Conservation (phyloP, 176 grass and related monocot genomes). For the Typha latifolia region DNA sequence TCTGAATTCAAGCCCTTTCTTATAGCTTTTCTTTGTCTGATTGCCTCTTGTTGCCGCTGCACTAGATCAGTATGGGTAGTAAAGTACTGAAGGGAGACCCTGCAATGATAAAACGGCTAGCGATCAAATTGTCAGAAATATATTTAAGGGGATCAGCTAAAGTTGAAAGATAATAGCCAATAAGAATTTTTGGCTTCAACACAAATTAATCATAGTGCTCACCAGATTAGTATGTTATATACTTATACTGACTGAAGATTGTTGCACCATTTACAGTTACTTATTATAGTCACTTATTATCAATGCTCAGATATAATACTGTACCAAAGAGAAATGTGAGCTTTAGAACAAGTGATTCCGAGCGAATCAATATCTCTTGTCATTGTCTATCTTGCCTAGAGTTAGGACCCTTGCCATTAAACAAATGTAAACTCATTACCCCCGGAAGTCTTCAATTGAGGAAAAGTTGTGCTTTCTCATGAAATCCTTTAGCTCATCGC, state of each 20-base stretch:
- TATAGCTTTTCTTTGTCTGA: constrained; percentile 74
- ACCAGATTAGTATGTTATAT: no score
- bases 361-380: constrained; percentile 1
- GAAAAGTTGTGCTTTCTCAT: constrained; percentile 85
- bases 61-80: constrained; percentile 90
- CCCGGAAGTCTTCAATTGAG: constrained; percentile 78
- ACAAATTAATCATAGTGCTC: background rate
- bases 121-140: background rate
- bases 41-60: constrained; percentile 62
- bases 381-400: no score
- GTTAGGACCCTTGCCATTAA: background rate
- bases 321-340: no score
- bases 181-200: background rate
- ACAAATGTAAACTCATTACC: constrained; percentile 39
- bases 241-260: no score
- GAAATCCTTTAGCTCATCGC: constrained; percentile 75
- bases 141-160: background rate
- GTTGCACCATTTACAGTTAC: no score
- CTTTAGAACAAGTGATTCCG: background rate
- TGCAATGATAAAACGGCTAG: constrained; percentile 18
- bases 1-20: constrained; percentile 77
- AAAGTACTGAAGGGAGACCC: constrained; percentile 78
- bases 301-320: no score
- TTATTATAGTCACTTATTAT: no score
- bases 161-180: background rate